These are phyloP conservation scores for Calamus simplicifolius DNA, from an alignment of 176 grass and related monocot genomes.

Conservation along the genomic window DNA sequence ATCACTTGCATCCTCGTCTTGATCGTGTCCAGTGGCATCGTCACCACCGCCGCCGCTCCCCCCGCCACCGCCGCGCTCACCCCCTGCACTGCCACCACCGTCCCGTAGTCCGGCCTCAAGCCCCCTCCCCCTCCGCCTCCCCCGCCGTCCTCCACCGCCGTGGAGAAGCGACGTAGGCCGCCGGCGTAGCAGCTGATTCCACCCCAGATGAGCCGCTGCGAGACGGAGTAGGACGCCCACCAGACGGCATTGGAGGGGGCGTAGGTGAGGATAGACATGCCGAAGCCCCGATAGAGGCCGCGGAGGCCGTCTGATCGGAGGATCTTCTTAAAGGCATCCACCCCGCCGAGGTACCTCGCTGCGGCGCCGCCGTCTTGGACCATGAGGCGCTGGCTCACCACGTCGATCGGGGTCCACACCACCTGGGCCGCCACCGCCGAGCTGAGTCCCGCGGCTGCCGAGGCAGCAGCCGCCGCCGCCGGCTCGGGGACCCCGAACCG, in stretches of 20 bases:
- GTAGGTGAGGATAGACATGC: conserved; percentile 89
- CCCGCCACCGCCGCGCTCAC: conserved; percentile 70
- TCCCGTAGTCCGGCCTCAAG: conserved; percentile 15
- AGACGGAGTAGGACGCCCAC: conserved; percentile 84
- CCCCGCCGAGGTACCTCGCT: conserved; percentile 54
- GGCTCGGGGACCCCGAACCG: conserved; percentile 63
- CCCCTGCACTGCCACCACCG: conserved; percentile 76
- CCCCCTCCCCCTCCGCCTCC: conserved; percentile 10
- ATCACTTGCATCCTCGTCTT: conserved; percentile 95
- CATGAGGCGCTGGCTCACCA: conserved; percentile 93
- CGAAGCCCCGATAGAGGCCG: conserved; percentile 90
- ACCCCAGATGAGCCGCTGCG: conserved; percentile 66
- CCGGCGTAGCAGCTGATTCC: conserved; percentile 28
- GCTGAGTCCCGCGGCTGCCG: conserved; percentile 52
- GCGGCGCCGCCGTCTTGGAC: conserved; percentile 30
- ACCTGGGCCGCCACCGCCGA: conserved; percentile 85
- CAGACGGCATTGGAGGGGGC: conserved; percentile 95
- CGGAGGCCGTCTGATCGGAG: conserved; percentile 54
- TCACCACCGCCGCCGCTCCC: conserved; percentile 59
- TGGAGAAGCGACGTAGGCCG: not conserved
- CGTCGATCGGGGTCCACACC: conserved; percentile 91
- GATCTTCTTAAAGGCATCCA: conserved; percentile 68
- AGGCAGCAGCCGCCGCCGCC: conserved; percentile 51
- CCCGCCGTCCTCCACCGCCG: too few relatives aligned
- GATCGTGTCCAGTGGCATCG: conserved; percentile 94